phyloP scores from a whole-genome alignment of 176 grass and related monocot species.

The Juncus effusus region DNA sequence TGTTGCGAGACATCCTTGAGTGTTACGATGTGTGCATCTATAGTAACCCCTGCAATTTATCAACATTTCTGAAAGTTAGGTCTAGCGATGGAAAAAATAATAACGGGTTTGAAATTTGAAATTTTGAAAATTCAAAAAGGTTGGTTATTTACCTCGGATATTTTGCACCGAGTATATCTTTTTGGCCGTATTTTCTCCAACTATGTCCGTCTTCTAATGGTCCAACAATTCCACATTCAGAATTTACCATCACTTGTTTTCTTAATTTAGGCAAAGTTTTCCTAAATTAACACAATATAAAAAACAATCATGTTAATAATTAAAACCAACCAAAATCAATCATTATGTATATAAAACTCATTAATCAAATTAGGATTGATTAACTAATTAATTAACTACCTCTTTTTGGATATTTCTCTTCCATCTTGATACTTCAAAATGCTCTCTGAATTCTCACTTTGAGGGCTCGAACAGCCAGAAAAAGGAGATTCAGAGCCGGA shows the following conservation, averaged over 20 bases:
- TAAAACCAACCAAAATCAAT: background rate
- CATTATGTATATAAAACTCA: no score
- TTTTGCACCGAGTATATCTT: constrained; percentile 83
- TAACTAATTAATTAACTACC: constrained; percentile 24
- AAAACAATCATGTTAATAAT: background rate
- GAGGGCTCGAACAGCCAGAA: constrained; percentile 44
- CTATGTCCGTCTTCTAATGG: constrained; percentile 56
- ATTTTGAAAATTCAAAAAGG: background rate
- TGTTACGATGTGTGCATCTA: constrained; percentile 72
- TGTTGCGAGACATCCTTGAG: constrained; percentile 54
- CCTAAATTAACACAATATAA: constrained; percentile 22
- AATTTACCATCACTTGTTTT: constrained; percentile 41
- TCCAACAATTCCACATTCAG: constrained; percentile 31
- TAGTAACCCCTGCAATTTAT: constrained; percentile 63
- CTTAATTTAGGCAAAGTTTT: constrained; percentile 42
- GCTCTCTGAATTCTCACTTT: constrained; percentile 47
- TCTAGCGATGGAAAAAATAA: constrained; percentile 1
- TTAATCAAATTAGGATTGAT: background rate
- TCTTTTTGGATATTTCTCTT: constrained; percentile 60
- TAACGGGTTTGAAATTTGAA: background rate
- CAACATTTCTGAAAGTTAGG: background rate
- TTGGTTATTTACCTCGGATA: constrained; percentile 62
- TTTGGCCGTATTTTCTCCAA: constrained; percentile 99
- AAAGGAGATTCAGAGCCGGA: constrained; percentile 33
- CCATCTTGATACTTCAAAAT: constrained; percentile 21